These are phyloP conservation scores for Iris macrosiphon DNA, from an alignment of 106 monocot genomes.

Conservation along the genomic window DNA sequence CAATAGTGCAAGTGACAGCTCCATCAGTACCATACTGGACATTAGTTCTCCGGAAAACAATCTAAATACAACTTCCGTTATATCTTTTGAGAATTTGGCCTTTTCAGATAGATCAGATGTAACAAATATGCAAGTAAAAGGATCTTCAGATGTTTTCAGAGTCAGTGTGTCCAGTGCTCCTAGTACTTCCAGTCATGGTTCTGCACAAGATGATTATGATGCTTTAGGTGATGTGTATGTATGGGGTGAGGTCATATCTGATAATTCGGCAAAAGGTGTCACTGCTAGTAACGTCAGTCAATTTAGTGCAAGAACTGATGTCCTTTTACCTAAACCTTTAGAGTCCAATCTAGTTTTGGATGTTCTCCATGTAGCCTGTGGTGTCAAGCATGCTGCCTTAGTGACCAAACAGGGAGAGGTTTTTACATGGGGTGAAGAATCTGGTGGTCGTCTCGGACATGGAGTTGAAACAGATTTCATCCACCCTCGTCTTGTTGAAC, in stretches of 20 bases:
- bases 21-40: conserved; percentile 27
- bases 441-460: conserved; percentile 87
- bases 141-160: conserved; percentile 54
- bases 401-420: conserved; percentile 78
- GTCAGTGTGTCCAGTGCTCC: conserved; percentile 74
- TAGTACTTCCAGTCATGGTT: conserved; percentile 78
- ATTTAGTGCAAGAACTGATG: conserved; percentile 39
- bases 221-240: conserved; percentile 64
- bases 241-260: conserved; percentile 69
- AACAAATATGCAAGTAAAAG: conserved; percentile 67
- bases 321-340: conserved; percentile 72
- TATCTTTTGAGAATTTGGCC: conserved; percentile 22
- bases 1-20: conserved; percentile 49
- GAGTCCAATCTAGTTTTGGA: conserved; percentile 90
- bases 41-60: conserved; percentile 43
- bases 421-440: conserved; percentile 98
- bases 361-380: conserved; percentile 72
- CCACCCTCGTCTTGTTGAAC: conserved; percentile 78
- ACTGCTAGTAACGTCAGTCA: conserved; percentile 26
- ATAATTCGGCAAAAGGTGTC: conserved; percentile 22
- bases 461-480: conserved; percentile 51
- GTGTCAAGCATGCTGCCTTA: conserved; percentile 81
- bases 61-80: conserved; percentile 13
- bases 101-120: conserved; percentile 50
- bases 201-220: conserved; percentile 65